Conservation (phyloP, 306 rosid genomes). For the Purshia tridentata region DNA sequence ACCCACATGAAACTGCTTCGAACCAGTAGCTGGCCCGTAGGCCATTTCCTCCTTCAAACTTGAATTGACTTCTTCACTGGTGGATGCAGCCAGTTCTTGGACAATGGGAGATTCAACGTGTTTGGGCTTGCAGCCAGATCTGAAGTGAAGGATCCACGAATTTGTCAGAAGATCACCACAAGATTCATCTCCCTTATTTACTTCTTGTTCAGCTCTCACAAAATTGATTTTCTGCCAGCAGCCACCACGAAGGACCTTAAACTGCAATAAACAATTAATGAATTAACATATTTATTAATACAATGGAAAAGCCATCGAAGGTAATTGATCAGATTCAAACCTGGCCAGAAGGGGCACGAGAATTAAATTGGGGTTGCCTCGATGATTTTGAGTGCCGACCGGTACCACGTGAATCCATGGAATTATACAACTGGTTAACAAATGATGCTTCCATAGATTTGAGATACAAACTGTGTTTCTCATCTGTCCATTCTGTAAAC, state of each 20-base stretch:
- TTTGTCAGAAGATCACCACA: conserved; percentile 29
- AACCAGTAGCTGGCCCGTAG: conserved; percentile 3
- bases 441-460: conserved; percentile 72
- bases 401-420: conserved; percentile 34
- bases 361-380: conserved; percentile 12
- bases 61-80: conserved; percentile 23
- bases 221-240: conserved; percentile 50
- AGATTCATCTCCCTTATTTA: conserved; percentile 22
- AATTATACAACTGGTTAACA: conserved; percentile 52
- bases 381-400: conserved; percentile 2
- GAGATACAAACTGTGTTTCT: conserved; percentile 67
- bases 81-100: conserved; percentile 18
- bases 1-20: conserved; percentile 16
- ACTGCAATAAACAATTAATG: conserved; percentile 22
- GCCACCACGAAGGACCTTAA: conserved; percentile 53
- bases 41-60: conserved; percentile 22
- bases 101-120: conserved; percentile 24
- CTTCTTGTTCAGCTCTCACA: conserved; percentile 36
- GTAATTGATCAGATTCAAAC: conserved; percentile 25
- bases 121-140: conserved; percentile 32
- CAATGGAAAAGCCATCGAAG: not conserved
- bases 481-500: conserved; percentile 62
- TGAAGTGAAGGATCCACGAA: conserved; percentile 58
- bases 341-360: conserved; percentile 46
- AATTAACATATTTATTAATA: not conserved